Evolutionary conservation across 257 asterid genomes (phyloP), one percentile per base, ranked within the genome.

Genomic region (Osmanthus fragrans): DNA sequence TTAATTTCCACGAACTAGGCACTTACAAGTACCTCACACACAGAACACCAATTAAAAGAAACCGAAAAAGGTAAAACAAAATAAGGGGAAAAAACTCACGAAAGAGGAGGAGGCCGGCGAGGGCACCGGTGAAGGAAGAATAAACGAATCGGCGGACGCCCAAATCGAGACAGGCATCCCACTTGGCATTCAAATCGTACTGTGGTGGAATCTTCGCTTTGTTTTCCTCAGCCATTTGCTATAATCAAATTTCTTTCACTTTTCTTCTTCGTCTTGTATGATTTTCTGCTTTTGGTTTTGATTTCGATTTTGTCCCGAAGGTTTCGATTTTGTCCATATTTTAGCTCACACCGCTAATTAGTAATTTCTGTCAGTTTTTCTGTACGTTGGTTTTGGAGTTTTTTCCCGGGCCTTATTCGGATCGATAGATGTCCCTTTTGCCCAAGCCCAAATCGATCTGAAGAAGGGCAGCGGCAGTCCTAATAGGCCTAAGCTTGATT

Each of bases 101-200:
- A 85, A 92, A 91, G 73, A 89, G 83, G 77, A 92, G 87, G 47
- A 92, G 96, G 19, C 96, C 97, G 56, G 91, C 74, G 76, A 88
- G 84, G 45, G 91, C 92, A 37, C 97, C 96, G 76, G 91, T 77
- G 32, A 87, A 79, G 34, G 97, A 87, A 73, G 90, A 85, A 84
- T 91, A 92, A 65, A 89, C 87, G 75, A 90, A 85, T 47, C 92
- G 90, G 75, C 94, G 94, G 30, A 88, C 16, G 32, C 90, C 86
- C 81, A 92, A 91, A 86, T 91, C 96, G 80, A 89, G 80, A 47
- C 86, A 89, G 21, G 93, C 92, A 71, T 92, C 97, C 97, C 97
- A 91, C 71, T 89, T 92, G 13, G 94, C 90, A 77, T 91, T 85
- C 89, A 89, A 80, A 82, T 90, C 91, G 81, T 84, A 85, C 49